Conservation (phyloP, 352 stramenopile genomes). For the Phytophthora hibernalis region DNA sequence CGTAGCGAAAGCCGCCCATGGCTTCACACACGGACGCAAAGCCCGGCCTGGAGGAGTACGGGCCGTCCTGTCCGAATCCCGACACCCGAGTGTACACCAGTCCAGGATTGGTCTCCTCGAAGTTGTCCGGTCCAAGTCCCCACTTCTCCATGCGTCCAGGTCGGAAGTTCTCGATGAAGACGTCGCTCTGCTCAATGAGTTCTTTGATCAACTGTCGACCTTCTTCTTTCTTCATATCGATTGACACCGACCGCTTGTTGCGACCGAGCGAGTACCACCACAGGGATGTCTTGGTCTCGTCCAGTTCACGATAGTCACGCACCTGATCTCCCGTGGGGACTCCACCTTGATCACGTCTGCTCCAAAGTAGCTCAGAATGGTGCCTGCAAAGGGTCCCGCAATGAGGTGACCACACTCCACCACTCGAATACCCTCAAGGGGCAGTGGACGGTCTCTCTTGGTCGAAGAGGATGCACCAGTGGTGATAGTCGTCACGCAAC, state of each 20-base stretch:
- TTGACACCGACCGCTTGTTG: slow-evolving; percentile 87
- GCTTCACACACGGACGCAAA: slow-evolving; percentile 91
- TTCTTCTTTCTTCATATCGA: slow-evolving; percentile 82
- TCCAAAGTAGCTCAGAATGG: slow-evolving; percentile 90
- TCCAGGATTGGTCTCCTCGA: slow-evolving; percentile 77
- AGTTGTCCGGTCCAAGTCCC: slow-evolving; percentile 78
- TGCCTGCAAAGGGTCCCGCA: slow-evolving; percentile 80
- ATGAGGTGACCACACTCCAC: slow-evolving; percentile 86
- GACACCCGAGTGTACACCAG: slow-evolving; percentile 89
- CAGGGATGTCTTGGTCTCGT: slow-evolving; percentile 77
- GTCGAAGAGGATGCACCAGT: slow-evolving; percentile 17
- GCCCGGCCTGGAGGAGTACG: slow-evolving; percentile 77
- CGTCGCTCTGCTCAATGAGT: slow-evolving; percentile 77
- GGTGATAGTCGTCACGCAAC: slow-evolving; percentile 50
- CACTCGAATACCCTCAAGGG: slow-evolving; percentile 76
- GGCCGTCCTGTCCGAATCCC: slow-evolving; percentile 84
- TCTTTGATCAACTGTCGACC: slow-evolving; percentile 74
- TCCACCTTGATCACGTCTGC: slow-evolving; percentile 93
- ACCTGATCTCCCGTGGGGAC: slow-evolving; percentile 86
- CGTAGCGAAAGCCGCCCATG: slow-evolving; percentile 87
- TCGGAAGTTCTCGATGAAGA: slow-evolving; percentile 91
- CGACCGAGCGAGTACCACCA: slow-evolving; percentile 91
- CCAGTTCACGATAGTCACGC: slow-evolving; percentile 80
- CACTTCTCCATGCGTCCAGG: slow-evolving; percentile 90
- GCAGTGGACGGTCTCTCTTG: slow-evolving; percentile 40